Conservation (phyloP, 495 filamentous ascomycete genomes). For the Mycothermus thermophilus region DNA sequence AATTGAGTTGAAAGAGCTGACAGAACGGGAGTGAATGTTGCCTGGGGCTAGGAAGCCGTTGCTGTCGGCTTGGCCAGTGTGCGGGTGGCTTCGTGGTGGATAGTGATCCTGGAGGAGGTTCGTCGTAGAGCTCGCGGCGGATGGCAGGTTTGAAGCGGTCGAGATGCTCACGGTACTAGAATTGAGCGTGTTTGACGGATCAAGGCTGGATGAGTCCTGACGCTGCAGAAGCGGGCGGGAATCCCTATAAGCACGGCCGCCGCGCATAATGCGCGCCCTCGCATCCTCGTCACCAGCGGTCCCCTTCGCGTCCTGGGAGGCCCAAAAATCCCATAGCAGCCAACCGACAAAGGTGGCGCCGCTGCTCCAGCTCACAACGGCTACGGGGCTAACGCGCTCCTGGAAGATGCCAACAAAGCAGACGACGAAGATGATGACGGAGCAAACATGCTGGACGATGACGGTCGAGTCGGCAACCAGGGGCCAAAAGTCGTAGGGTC, state of each 20-base stretch:
- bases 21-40: constrained; percentile 18
- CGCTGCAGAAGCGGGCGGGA: constrained; percentile 12
- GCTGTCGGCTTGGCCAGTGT: constrained; percentile 2
- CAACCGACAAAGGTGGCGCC: constrained; percentile 76
- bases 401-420: constrained; percentile 86
- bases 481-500: constrained; percentile 97
- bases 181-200: constrained; percentile 6
- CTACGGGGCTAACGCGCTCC: constrained; percentile 68
- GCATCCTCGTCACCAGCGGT: constrained; percentile 27
- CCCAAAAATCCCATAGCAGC: constrained; percentile 84
- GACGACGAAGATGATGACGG: constrained; percentile 84
- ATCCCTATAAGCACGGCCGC: constrained; percentile 5
- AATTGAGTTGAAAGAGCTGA: constrained; percentile 24
- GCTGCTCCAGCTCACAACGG: constrained; percentile 73
- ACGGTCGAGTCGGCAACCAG: constrained; percentile 90
- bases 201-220: constrained; percentile 11
- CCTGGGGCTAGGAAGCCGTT: constrained; percentile 14
- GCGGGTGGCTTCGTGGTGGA: constrained; percentile 2
- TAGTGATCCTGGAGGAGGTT: constrained; percentile 18
- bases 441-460: constrained; percentile 91
- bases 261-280: constrained; percentile 8
- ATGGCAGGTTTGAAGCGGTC: constrained; percentile 18
- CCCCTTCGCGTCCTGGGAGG: constrained; percentile 38
- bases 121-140: constrained; percentile 28
- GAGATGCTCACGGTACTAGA: constrained; percentile 16